Base-by-base conservation (phyloP, 305 asterid species). In the Fraxinus velutina region DNA sequence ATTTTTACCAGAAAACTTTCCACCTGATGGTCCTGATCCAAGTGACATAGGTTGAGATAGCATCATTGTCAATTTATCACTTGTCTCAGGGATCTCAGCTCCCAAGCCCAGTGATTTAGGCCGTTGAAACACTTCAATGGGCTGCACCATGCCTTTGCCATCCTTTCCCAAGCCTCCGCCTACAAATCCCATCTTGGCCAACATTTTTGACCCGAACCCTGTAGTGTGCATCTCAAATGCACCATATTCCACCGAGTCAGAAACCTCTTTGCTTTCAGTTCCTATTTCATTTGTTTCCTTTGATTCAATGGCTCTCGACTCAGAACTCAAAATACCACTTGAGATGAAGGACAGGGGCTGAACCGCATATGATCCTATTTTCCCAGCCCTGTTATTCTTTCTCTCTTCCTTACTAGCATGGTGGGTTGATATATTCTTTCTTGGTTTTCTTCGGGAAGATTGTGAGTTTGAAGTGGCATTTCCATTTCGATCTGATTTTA, bases 71-170 rank as follows among this genome's bases (percentile, higher is more conserved):
- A 82, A 77, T 30, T 81, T 77, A 52, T 30, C 80, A 77, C 88
- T 88, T 34, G 89, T 68, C 86, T 92, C 98, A 30, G 93, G 91
- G 76, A 77, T 86, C 15, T 85, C 90, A 1, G 97, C 97, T 52
- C 99, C 99, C 87, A 94, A 86, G 78, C 99, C 98, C 7, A 96
- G 97, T 75, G 99, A 89, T 84, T 91, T 96, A 21, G 98, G 98
- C 62, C 99, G 90, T 81, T 92, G 96, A 47, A 60, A 77, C 73
- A 90, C 99, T 89, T 93, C 93, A 24, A 96, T 90, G 75, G 99
- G 99, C 85, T 84, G 82, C 13, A 95, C 82, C 84, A 89, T 86
- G 2, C 99, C 98, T 88, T 89, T 92, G 52, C 98, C 97, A 24
- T 92, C 97, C 84, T 94, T 96, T 4, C 99, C 99, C 71, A 94